A percentile compares a stretch with the other conserved stretches of the same genome.
Conservation (phyloP, 345 rosid genomes). For the Salix arbutifolia region DNA sequence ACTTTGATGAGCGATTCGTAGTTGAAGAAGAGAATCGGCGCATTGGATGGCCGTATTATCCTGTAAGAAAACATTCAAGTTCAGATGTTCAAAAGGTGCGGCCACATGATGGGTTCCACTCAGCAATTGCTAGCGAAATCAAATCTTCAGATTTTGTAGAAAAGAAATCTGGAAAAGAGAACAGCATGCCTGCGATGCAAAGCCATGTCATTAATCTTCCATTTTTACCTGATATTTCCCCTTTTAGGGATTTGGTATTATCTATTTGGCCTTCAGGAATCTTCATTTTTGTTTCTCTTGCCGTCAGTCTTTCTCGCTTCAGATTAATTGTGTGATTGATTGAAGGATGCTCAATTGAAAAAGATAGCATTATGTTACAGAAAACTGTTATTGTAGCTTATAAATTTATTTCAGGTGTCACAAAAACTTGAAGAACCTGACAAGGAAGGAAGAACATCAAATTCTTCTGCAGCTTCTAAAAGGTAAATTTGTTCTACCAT, state of each 20-base stretch:
- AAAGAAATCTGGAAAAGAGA: not conserved
- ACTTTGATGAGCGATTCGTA: conserved; percentile 19
- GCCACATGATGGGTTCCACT: not conserved
- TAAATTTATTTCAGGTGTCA: conserved; percentile 2
- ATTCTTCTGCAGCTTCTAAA: not conserved
- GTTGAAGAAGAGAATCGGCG: conserved; percentile 24
- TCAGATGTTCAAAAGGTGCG: not conserved
- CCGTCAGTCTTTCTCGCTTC: not conserved
- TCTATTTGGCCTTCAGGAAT: not conserved
- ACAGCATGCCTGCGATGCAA: conserved; percentile 7
- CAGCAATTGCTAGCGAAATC: not conserved
- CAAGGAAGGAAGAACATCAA: conserved; percentile 8
- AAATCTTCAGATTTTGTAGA: not conserved
- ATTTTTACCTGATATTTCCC: not conserved
- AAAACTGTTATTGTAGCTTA: not conserved
- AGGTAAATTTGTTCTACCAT: conserved; percentile 17
- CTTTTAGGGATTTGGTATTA: not conserved
- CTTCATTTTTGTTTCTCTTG: not conserved
- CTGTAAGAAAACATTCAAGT: conserved; percentile 1
- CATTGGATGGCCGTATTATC: conserved; percentile 23
- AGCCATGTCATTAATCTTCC: conserved; percentile 13
- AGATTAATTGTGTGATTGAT: not conserved
- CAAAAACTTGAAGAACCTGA: conserved; percentile 7
- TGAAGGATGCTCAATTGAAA: not conserved
- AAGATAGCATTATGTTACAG: not conserved